Evolutionary conservation across 805 yeast genomes (phyloP).

Genomic region (Yamadazyma takamatsuzukensis): DNA sequence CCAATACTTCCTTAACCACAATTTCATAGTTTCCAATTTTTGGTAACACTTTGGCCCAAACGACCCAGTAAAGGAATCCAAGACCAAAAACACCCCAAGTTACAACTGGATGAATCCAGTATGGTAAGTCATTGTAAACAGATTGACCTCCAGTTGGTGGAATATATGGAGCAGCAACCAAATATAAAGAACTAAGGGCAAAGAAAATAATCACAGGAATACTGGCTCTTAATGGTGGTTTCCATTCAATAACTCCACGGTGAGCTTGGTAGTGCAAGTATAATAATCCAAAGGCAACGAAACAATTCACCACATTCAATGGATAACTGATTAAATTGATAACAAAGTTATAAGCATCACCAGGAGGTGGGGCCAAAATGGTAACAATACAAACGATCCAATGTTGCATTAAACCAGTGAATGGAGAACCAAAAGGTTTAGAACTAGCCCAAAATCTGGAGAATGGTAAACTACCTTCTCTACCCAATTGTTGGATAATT

Average conservation of each 20-base stretch:
- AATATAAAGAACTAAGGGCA: slow-evolving; percentile 59
- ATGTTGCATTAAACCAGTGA: slow-evolving; percentile 70
- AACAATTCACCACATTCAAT: slow-evolving; percentile 67
- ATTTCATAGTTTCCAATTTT: slow-evolving; percentile 48
- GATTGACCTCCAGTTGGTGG: slow-evolving; percentile 67
- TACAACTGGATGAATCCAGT: slow-evolving; percentile 78
- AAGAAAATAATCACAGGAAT: slow-evolving; percentile 63
- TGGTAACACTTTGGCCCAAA: slow-evolving; percentile 62
- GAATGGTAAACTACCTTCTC: slow-evolving; percentile 79
- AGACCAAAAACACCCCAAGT: slow-evolving; percentile 70
- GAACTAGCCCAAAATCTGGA: slow-evolving; percentile 67
- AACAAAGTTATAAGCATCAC: slow-evolving; percentile 82
- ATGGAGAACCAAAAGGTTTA: slow-evolving; percentile 70
- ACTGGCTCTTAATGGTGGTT: slow-evolving; percentile 68
- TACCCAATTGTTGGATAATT: slow-evolving; percentile 73
- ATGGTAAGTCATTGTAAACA: slow-evolving; percentile 69
- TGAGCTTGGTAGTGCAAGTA: slow-evolving; percentile 50
- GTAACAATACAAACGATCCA: slow-evolving; percentile 72
- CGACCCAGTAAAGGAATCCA: slow-evolving; percentile 64
- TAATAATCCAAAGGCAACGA: slow-evolving; percentile 60
- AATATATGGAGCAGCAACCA: slow-evolving; percentile 73
- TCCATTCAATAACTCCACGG: slow-evolving; percentile 56
- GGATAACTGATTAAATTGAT: slow-evolving; percentile 80
- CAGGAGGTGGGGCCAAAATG: slow-evolving; percentile 79
- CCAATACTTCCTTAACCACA: slow-evolving; percentile 51